Evolutionary conservation across 2,329 filamentous ascomycete species (phyloP).

Genomic region (Cercospora zeae-maydis): DNA sequence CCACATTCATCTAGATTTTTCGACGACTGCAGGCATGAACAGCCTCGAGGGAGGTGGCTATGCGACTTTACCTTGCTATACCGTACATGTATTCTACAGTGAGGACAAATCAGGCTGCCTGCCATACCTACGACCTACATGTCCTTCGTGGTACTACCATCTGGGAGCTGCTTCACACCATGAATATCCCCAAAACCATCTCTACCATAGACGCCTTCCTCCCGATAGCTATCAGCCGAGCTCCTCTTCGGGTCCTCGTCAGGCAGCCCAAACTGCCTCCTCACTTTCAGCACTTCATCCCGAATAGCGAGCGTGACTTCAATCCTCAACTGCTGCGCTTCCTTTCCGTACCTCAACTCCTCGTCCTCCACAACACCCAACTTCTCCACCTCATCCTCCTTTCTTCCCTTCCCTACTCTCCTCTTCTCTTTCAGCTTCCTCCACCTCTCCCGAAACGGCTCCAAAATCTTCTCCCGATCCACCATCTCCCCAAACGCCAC

Average conservation of each 20-base stretch:
- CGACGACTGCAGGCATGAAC: not conserved
- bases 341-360: slow-evolving; percentile 63
- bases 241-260: slow-evolving; percentile 77
- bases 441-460: slow-evolving; percentile 73
- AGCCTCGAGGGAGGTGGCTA: not conserved
- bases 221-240: slow-evolving; percentile 75
- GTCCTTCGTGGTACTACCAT: slow-evolving; percentile 60
- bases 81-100: not conserved
- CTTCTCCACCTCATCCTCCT: slow-evolving; percentile 2
- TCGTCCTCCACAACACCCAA: slow-evolving; percentile 64
- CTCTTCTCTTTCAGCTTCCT: slow-evolving; percentile 57
- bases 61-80: not conserved
- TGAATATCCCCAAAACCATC: slow-evolving; percentile 36
- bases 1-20: not conserved
- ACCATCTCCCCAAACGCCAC: slow-evolving; percentile 77
- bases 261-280: slow-evolving; percentile 66
- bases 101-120: not conserved
- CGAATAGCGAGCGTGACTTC: slow-evolving; percentile 78
- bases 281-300: slow-evolving; percentile 74
- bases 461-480: slow-evolving; percentile 71
- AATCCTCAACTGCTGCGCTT: slow-evolving; percentile 71
- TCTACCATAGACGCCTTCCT: slow-evolving; percentile 48
- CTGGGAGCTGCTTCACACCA: slow-evolving; percentile 52
- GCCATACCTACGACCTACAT: slow-evolving; percentile 36
- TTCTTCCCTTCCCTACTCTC: slow-evolving; percentile 36